phyloP scores from a whole-genome alignment of 2,329 filamentous ascomycete species.

The Alternaria brassicae region DNA sequence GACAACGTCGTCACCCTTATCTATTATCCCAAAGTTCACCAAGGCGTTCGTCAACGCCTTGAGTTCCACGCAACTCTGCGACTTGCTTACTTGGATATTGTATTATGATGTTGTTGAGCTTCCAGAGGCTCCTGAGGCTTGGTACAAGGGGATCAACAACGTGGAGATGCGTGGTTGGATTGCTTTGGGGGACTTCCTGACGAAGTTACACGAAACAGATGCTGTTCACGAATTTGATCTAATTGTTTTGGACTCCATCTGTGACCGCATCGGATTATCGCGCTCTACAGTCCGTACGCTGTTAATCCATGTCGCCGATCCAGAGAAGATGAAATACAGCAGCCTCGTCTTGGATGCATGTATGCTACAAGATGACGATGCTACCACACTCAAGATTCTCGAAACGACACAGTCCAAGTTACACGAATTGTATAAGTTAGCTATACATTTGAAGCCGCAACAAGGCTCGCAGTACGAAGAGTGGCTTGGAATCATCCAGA shows the following conservation, averaged over 20 bases:
- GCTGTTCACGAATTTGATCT: conserved; percentile 20
- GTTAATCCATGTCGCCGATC: conserved; percentile 22
- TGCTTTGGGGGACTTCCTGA: conserved; percentile 22
- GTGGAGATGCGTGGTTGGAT: conserved; percentile 37
- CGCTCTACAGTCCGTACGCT: conserved; percentile 17
- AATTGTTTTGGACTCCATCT: conserved; percentile 27
- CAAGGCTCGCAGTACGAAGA: conserved; percentile 9
- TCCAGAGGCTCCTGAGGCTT: conserved; percentile 22
- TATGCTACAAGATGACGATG: neutral
- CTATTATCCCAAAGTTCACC: conserved; percentile 11
- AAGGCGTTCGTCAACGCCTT: conserved; percentile 28
- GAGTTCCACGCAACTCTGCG: conserved; percentile 19
- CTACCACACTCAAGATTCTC: conserved; percentile 10
- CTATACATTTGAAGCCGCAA: conserved; percentile 14
- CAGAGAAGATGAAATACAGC: conserved; percentile 25
- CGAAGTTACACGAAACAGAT: neutral
- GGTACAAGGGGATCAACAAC: conserved; percentile 21
- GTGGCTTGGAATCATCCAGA: conserved; percentile 13
- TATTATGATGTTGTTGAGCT: conserved; percentile 34
- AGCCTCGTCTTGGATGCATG: conserved; percentile 4
- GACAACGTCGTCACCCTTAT: neutral
- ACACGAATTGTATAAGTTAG: conserved; percentile 11
- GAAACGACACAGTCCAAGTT: conserved; percentile 18
- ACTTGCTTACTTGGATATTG: conserved; percentile 35
- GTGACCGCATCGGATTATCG: conserved; percentile 19